Evolutionary conservation across 192 early-diverging fungal species (phyloP).

Genomic region (Rhizoclosmatium sp.): DNA sequence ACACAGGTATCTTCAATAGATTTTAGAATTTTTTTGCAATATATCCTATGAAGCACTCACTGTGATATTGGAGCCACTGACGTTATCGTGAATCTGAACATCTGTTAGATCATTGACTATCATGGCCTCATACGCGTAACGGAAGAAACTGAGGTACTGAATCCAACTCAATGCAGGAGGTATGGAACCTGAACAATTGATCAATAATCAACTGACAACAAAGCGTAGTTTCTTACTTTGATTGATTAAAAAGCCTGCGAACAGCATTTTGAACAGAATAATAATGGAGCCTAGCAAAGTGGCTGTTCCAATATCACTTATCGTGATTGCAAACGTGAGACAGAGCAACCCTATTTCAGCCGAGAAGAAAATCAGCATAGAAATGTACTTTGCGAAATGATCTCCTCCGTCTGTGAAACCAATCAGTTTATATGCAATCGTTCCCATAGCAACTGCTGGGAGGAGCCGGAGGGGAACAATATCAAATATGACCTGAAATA

Average conservation of each 20-base stretch:
- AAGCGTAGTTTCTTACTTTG: constrained; percentile 43
- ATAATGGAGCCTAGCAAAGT: constrained; percentile 68
- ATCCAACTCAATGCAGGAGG: constrained; percentile 69
- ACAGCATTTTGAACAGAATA: constrained; percentile 79
- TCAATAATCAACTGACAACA: not conserved
- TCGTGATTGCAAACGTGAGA: constrained; percentile 62
- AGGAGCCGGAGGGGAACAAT: constrained; percentile 71
- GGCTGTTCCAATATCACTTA: constrained; percentile 65
- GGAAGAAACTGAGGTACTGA: constrained; percentile 78
- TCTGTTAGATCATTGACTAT: constrained; percentile 65
- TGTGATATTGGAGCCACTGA: constrained; percentile 44
- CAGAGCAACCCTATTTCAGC: constrained; percentile 68
- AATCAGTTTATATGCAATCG: constrained; percentile 76
- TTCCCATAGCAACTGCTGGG: constrained; percentile 69
- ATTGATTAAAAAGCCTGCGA: constrained; percentile 79
- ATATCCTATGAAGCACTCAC: constrained; percentile 21
- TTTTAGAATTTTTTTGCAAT: not conserved
- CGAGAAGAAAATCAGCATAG: constrained; percentile 73
- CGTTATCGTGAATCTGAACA: constrained; percentile 44
- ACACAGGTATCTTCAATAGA: constrained; percentile 33
- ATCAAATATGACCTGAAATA: constrained; percentile 70
- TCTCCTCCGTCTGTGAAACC: constrained; percentile 57
- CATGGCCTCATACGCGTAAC: constrained; percentile 76
- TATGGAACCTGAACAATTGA: constrained; percentile 47
- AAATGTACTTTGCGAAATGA: constrained; percentile 65